These are phyloP conservation scores for Cicer chorassanicum DNA, from an alignment of 306 rosid genomes.

Conservation along the genomic window DNA sequence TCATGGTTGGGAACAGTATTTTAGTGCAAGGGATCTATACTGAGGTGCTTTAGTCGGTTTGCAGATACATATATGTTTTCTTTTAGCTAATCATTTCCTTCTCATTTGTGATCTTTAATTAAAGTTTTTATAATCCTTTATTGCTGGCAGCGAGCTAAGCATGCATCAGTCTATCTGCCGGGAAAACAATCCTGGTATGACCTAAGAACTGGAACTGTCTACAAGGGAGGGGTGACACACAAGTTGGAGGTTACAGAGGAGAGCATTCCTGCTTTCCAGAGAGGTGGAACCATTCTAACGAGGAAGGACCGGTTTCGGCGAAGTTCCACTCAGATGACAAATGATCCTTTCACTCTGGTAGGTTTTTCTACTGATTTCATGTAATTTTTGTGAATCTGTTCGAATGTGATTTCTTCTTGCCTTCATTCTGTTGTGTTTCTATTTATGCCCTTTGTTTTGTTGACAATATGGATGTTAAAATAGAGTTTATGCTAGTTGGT, in stretches of 20 bases:
- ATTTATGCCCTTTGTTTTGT: constrained; percentile 30
- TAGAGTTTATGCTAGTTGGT: constrained; percentile 23
- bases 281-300: constrained; percentile 85
- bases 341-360: constrained; percentile 97
- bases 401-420: constrained; percentile 24
- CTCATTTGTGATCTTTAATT: constrained; percentile 32
- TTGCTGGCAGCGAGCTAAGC: constrained; percentile 68
- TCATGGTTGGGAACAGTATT: constrained; percentile 91
- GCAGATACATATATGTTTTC: constrained; percentile 21
- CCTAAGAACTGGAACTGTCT: constrained; percentile 69
- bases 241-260: constrained; percentile 75
- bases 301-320: constrained; percentile 93
- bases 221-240: constrained; percentile 79
- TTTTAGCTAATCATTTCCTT: constrained; percentile 12
- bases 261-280: constrained; percentile 87
- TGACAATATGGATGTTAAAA: constrained; percentile 12
- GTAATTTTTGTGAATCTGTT: constrained; percentile 27
- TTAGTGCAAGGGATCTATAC: constrained; percentile 93
- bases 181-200: constrained; percentile 93
- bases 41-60: constrained; percentile 64
- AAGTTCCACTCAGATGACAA: constrained; percentile 91
- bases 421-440: constrained; percentile 26
- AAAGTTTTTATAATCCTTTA: constrained; percentile 22
- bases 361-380: constrained; percentile 43
- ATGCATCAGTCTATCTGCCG: constrained; percentile 81